Base-by-base conservation (phyloP, 108 stramenopile species). In the Mediolabrus comicus region DNA sequence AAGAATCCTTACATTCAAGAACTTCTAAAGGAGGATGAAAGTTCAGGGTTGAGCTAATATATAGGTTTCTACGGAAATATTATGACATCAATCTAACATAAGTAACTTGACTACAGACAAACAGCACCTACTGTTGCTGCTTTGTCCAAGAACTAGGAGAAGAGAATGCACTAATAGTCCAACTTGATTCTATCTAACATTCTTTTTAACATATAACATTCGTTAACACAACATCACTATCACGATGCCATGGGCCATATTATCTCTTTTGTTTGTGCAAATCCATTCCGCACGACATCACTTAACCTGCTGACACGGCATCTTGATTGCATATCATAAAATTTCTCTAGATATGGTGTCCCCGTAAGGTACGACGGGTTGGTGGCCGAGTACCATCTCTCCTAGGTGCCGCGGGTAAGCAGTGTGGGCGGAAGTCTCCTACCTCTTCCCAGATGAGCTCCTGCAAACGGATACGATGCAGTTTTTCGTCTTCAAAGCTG, bases 361-460 rank as follows among this genome's bases (percentile, higher is more conserved):
- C 39, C 27, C 69, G 70, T 52, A 59, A 67, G 1, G 64, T 51
- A 53, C 69, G 69, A 56, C 76, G 76, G 39, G 56, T 77, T n/a
- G 76, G 76, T 16, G 76, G 76, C 51, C 76, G 62, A 24, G 69
- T 70, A 22, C 77, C 77, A 64, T 79, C 77, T 49, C 65, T 77
- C 32, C 82, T 66, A 1, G 84, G 83, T 36, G 86, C 86, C 26
- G 90, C 86, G 4, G 90, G 91, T 9, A 93, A 67, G 53, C 89
- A 89, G 9, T 76, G 79, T 30, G 92, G 92, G 12, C 95, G 85
- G 80, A 93, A 96, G 65, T 78, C 64, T 34, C 89, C 90, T 59
- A 86, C 91, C 69, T 97, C 97, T 80, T 90, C 80, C 93, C 93
- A 96, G 55, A 96, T 96, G 2, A 94, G 72, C 69, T 92, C 90